Percentiles rank a stretch among this genome's conserved stretches.
Evolutionary conservation across 176 grass and related monocot species (phyloP).

Genomic region (Triticum turgidum): DNA sequence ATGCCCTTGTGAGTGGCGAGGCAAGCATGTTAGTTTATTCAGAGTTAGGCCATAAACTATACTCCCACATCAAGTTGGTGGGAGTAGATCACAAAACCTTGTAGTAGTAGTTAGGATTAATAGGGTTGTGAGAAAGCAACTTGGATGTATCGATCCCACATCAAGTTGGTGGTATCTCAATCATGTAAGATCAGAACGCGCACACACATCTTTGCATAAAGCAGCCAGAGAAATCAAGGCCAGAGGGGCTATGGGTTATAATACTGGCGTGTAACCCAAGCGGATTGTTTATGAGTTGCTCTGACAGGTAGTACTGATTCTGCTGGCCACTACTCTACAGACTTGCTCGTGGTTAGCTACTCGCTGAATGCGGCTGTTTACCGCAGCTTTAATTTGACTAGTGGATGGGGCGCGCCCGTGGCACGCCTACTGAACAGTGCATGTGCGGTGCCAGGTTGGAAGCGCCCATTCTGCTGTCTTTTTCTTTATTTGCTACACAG

Average conservation of each 20-base stretch:
- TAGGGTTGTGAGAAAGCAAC: slow-evolving; percentile 37
- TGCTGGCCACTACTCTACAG: slow-evolving; percentile 12
- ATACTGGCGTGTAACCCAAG: slow-evolving; percentile 14
- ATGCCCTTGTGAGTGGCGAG: slow-evolving; percentile 19
- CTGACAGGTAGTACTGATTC: slow-evolving; percentile 36
- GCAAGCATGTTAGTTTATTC: slow-evolving; percentile 22
- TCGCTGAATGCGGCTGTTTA: slow-evolving; percentile 26
- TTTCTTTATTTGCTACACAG: too few species aligned
- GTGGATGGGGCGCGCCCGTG: too few species aligned
- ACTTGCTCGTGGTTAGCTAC: background rate
- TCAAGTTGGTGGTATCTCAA: background rate
- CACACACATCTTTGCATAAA: slow-evolving; percentile 11
- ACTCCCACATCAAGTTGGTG: too few species aligned
- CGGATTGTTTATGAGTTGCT: slow-evolving; percentile 21
- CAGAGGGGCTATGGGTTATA: background rate
- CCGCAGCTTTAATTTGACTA: background rate
- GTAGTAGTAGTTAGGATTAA: background rate
- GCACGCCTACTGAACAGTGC: too few species aligned
- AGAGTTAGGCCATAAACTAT: background rate
- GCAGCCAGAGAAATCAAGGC: background rate
- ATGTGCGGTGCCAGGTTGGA: too few species aligned
- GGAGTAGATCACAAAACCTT: background rate
- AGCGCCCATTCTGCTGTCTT: too few species aligned
- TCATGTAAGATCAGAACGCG: slow-evolving; percentile 2
- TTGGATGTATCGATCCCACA: background rate